A percentile compares a stretch with the other conserved stretches of the same genome.
Evolutionary conservation across 345 rosid species (phyloP).

Genomic region (Salix arbutifolia): DNA sequence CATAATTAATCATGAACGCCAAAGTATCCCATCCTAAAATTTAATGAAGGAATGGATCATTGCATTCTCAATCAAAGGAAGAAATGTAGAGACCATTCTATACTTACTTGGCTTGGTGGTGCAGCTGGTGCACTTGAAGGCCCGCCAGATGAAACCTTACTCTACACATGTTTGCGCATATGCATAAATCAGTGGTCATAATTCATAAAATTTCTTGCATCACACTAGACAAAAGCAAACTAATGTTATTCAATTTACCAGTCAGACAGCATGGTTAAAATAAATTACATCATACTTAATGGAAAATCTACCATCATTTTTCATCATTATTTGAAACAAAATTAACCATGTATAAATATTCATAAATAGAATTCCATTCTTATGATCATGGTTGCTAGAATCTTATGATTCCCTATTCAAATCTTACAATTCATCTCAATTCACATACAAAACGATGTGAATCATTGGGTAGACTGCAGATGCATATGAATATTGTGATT

Average conservation of each 20-base stretch:
- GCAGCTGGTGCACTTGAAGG: slow-evolving; percentile 7
- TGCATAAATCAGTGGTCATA: background rate
- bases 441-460: too few species aligned
- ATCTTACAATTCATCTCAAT: too few species aligned
- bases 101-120: slow-evolving; percentile 6
- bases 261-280: background rate
- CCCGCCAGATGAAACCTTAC: slow-evolving; percentile 9
- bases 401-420: too few species aligned
- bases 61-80: background rate
- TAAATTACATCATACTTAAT: background rate
- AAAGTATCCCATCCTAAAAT: background rate
- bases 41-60: too few species aligned
- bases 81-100: background rate
- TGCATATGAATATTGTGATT: background rate
- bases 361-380: background rate
- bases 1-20: background rate
- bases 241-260: background rate
- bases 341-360: background rate
- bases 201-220: background rate
- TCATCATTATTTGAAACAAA: background rate
- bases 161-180: background rate
- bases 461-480: too few species aligned
- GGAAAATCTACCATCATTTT: background rate
- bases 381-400: too few species aligned
- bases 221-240: background rate